Evolutionary conservation across 129 eudicot genomes (phyloP), one percentile per base, ranked within the genome.

Genomic region (Solidago caesia): DNA sequence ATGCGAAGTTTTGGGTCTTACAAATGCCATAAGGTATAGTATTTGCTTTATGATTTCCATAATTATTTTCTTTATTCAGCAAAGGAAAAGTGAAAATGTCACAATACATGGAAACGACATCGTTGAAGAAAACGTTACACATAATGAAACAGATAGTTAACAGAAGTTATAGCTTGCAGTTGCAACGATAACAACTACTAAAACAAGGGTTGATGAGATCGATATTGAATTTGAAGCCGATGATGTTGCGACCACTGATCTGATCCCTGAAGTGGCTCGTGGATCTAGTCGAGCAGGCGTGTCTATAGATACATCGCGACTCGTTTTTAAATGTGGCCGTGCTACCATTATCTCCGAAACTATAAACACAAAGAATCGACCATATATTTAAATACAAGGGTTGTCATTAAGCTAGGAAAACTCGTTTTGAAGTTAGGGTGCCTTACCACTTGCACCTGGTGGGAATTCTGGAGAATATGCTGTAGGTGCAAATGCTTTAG

Each of bases 361-460:
- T 89, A 62, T 5, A 44, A 64, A 42, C 2, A 6, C n/a, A 13
- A 65, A 58, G 5, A 12, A 42, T 10, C 1, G 25, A 42, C 42
- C 2, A 52, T 52, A 12, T 13, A 43, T 64, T 6, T n/a, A 8
- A 13, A 13, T 64, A 41, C 51, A 0, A 61, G 6, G 10, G 7
- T 27, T 0, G 16, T 4, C 1, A 61, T 10, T 61, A 29, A 61
- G 39, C 3, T 8, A 61, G 3, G 0, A 10, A 29, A 61, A 64
- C 6, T 1, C 2, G 29, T 33, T 42, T 64, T 2, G 25, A 43
- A 64, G 15, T 13, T 10, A 5, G 12, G n/a, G 29, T 4, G 27
- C 11, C 26, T 33, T 88, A 85, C 88, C 88, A 65, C 68, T 84
- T 26, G 86, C 84, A 77, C 82, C 75, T 6, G 79, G 70, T 5